Base-by-base conservation (phyloP, 768 basidiomycete species). In the Phylloporus rhodoxanthus region DNA sequence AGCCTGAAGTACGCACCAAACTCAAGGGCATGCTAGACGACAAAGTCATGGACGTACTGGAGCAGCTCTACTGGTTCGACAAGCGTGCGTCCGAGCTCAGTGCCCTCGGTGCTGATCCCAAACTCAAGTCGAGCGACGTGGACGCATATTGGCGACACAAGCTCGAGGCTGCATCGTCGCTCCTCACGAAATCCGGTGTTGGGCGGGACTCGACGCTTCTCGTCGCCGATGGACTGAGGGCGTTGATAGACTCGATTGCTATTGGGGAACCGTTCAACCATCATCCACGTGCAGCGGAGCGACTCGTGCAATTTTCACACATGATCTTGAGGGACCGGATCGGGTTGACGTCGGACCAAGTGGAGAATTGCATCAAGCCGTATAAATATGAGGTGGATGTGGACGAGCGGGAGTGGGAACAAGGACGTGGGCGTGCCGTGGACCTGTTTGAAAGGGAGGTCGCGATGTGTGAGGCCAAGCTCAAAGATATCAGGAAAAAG, bases 361-460 rank as follows among this genome's bases (percentile, higher is more conserved):
- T 99, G 14, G 96, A 99, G 74, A 99, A 98, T 68, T 95, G 91
- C 68, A 97, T 99, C 76, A 99, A 99, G 70, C 96, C 95, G 25
- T 97, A 82, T 79, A 99, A 99, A 74, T 95, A 96, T 62, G 95
- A 98, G 62, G 85, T 98, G 23, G 96, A 99, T 64, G 87, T 97
- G 13, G 93, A 97, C 54, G 78, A 81, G 13, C 74, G 85, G 36
- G 96, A 99, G 67, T 99, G 96, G 96, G 89, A 91, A 58, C 62
- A 74, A 2, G 96, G 96, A 1, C 73, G 94, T 43, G 77, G 76
- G 57, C 74, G 81, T 43, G 81, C 91, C 1, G 77, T 91, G 48
- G 80, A 81, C 47, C 71, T 94, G 57, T 88, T 95, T 58, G 85
- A 91, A 69, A 82, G 81, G 61, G 96, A 99, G 75, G 71, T 89